phyloP scores from a whole-genome alignment of 1,284 basidiomycete genomes.

The Fomitopsis betulina region DNA sequence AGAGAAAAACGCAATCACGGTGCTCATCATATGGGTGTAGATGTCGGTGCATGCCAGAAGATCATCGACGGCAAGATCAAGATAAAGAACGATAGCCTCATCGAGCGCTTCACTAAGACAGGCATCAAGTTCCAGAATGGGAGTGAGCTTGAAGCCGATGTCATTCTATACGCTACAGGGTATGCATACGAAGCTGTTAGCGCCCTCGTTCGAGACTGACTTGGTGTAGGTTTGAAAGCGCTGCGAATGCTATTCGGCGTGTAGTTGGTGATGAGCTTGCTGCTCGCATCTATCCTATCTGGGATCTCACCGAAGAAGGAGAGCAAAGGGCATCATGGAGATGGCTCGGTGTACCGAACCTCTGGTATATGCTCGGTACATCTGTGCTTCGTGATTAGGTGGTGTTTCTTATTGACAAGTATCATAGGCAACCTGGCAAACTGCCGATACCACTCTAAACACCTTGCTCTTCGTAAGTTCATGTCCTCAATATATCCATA shows the following conservation, averaged over 20 bases:
- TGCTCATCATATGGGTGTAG: constrained; percentile 26
- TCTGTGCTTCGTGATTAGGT: neutral
- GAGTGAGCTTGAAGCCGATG: constrained; percentile 58
- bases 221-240: constrained; percentile 33
- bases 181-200: constrained; percentile 28
- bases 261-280: constrained; percentile 48
- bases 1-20: constrained; percentile 37
- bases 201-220: constrained; percentile 31
- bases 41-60: constrained; percentile 60
- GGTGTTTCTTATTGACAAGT: no score
- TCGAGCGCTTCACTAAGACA: constrained; percentile 49
- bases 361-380: constrained; percentile 28
- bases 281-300: constrained; percentile 42
- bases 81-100: constrained; percentile 59
- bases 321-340: constrained; percentile 23
- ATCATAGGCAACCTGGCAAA: constrained; percentile 44
- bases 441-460: constrained; percentile 53
- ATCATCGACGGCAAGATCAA: constrained; percentile 73
- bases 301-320: constrained; percentile 35
- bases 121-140: constrained; percentile 65
- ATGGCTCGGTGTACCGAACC: constrained; percentile 22
- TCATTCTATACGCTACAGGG: constrained; percentile 67
- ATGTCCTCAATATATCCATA: neutral
- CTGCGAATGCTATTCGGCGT: constrained; percentile 34
- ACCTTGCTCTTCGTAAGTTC: constrained; percentile 54